Conservation (phyloP, 192 early-diverging fungal genomes). For the Coemansia sp. region DNA sequence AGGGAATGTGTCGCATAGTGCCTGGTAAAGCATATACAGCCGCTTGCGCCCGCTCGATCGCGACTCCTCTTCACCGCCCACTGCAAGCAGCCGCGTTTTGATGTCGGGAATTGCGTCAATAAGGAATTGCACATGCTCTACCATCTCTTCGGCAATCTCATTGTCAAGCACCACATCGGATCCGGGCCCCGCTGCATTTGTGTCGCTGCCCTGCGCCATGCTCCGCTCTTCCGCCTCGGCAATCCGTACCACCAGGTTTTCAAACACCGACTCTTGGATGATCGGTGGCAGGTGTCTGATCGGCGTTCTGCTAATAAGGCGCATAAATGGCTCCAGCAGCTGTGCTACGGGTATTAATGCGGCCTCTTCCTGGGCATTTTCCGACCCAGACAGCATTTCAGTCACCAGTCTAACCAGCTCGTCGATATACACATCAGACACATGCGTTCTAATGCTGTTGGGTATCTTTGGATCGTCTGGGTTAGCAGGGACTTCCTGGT, state of each 20-base stretch:
- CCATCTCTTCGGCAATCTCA: slow-evolving; percentile 29
- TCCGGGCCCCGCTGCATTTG: background rate
- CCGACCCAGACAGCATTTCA: slow-evolving; percentile 9
- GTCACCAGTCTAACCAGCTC: slow-evolving; percentile 38
- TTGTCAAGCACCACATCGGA: slow-evolving; percentile 20
- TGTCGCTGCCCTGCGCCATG: slow-evolving; percentile 7
- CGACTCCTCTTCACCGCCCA: slow-evolving; percentile 28
- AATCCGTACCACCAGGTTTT: slow-evolving; percentile 44
- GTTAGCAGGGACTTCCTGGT: slow-evolving; percentile 22
- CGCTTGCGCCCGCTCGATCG: slow-evolving; percentile 36
- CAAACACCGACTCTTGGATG: slow-evolving; percentile 44
- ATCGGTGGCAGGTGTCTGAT: slow-evolving; percentile 40
- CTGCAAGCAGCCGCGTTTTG: slow-evolving; percentile 36
- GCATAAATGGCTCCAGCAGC: slow-evolving; percentile 49
- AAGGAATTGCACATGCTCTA: slow-evolving; percentile 38
- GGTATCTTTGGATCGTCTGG: slow-evolving; percentile 39
- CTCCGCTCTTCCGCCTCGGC: slow-evolving; percentile 45
- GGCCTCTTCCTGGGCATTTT: slow-evolving; percentile 8
- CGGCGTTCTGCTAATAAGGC: slow-evolving; percentile 32
- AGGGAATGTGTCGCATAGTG: slow-evolving; percentile 45
- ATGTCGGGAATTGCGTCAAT: slow-evolving; percentile 37
- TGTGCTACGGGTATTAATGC: slow-evolving; percentile 31
- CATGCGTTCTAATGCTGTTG: slow-evolving; percentile 36
- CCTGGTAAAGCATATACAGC: slow-evolving; percentile 43
- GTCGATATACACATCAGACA: slow-evolving; percentile 46